Evolutionary conservation across 805 yeast genomes (phyloP).

Genomic region (Trichomonascus vanleenenianus): DNA sequence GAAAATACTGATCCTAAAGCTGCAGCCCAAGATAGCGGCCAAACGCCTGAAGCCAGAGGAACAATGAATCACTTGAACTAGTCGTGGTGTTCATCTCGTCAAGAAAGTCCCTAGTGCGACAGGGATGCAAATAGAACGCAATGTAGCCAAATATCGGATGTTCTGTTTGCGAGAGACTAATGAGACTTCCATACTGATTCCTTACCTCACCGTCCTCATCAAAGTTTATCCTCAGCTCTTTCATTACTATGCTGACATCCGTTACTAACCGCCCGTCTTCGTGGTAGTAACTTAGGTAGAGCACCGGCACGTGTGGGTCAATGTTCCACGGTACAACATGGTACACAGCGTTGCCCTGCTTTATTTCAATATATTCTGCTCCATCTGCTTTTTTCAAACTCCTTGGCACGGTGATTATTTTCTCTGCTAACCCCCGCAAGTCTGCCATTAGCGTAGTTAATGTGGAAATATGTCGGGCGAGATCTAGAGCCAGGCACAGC

Average conservation of each 20-base stretch:
- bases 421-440: too few species aligned
- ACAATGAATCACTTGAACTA: conserved; percentile 9
- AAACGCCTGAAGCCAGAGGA: conserved; percentile 25
- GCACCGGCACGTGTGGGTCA: conserved; percentile 24
- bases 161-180: conserved; percentile 19
- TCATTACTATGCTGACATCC: conserved; percentile 9
- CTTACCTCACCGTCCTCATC: not conserved
- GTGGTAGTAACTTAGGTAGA: conserved; percentile 19
- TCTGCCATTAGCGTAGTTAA: not conserved
- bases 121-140: conserved; percentile 34
- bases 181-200: too few species aligned
- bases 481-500: not conserved
- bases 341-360: conserved; percentile 8
- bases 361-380: not conserved
- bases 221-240: conserved; percentile 1
- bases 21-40: conserved; percentile 27
- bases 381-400: not conserved
- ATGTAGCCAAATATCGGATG: conserved; percentile 26
- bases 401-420: too few species aligned
- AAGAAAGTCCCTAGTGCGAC: conserved; percentile 30
- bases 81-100: conserved; percentile 11
- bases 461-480: not conserved
- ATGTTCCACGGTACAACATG: conserved; percentile 24
- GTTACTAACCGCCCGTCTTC: conserved; percentile 9
- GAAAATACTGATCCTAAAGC: not conserved